Evolutionary conservation across 768 basidiomycete genomes (phyloP).

Genomic region (Nidularia sp.): DNA sequence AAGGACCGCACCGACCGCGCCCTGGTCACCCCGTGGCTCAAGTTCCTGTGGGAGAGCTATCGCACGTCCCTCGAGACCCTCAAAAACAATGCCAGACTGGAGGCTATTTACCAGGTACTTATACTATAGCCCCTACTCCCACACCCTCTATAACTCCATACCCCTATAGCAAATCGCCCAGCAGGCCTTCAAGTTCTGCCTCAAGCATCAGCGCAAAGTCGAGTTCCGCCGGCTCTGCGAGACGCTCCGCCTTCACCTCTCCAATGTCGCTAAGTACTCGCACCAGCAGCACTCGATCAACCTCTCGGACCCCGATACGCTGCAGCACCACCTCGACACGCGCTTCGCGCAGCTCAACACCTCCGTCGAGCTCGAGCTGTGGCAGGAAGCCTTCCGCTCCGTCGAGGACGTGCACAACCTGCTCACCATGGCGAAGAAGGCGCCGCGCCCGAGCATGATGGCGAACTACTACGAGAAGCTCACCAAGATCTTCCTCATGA

Average conservation of each 20-base stretch:
- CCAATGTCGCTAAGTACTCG: conserved; percentile 93
- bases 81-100: conserved; percentile 91
- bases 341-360: conserved; percentile 96
- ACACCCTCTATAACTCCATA: conserved; percentile 1
- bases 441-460: conserved; percentile 94
- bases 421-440: conserved; percentile 89
- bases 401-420: conserved; percentile 98
- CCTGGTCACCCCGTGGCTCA: conserved; percentile 95
- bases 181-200: conserved; percentile 96
- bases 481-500: conserved; percentile 94
- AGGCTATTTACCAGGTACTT: conserved; percentile 89
- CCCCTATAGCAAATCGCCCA: conserved; percentile 80
- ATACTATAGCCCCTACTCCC: neutral
- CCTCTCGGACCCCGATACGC: conserved; percentile 89
- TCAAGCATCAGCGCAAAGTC: conserved; percentile 89
- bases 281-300: conserved; percentile 94
- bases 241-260: conserved; percentile 89
- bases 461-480: conserved; percentile 98
- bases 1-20: conserved; percentile 93
- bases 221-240: conserved; percentile 97
- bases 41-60: conserved; percentile 99
- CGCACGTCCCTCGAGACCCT: conserved; percentile 92
- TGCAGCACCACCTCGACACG: conserved; percentile 94
- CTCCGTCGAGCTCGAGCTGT: conserved; percentile 95
- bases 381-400: conserved; percentile 98